Evolutionary conservation across 1,284 basidiomycete genomes (phyloP).

Genomic region (Ceratobasidium sp.): DNA sequence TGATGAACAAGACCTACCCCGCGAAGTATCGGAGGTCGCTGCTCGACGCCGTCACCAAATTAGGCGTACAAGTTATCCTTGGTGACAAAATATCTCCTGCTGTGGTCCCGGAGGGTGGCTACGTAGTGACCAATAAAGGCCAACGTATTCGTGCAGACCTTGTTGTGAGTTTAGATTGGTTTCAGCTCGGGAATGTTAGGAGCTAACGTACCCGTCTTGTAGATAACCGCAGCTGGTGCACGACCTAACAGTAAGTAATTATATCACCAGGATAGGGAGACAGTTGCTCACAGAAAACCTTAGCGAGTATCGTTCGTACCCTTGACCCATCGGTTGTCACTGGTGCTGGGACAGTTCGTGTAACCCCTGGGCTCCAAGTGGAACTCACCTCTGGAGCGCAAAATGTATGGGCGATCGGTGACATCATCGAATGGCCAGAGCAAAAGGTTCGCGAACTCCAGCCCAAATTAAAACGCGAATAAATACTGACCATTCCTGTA

Average conservation of each 20-base stretch:
- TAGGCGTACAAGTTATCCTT: slow-evolving; percentile 68
- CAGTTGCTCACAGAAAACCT: not conserved
- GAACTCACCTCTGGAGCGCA: slow-evolving; percentile 44
- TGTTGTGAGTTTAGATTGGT: slow-evolving; percentile 61
- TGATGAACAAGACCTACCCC: slow-evolving; percentile 72
- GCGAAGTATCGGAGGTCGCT: slow-evolving; percentile 66
- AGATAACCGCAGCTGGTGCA: slow-evolving; percentile 28
- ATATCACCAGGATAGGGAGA: not conserved
- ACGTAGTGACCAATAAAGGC: slow-evolving; percentile 67
- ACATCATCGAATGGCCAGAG: slow-evolving; percentile 49
- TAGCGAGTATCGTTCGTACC: slow-evolving; percentile 24
- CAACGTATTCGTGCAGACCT: slow-evolving; percentile 69
- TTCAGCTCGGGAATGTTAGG: not conserved
- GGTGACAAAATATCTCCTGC: slow-evolving; percentile 67
- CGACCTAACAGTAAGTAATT: slow-evolving; percentile 29
- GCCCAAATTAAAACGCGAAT: not conserved
- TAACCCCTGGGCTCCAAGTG: slow-evolving; percentile 47
- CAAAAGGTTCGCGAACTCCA: slow-evolving; percentile 31
- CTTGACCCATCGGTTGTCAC: slow-evolving; percentile 31
- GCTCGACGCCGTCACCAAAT: slow-evolving; percentile 59
- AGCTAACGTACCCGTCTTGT: not conserved
- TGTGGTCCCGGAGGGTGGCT: slow-evolving; percentile 17
- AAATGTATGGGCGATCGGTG: slow-evolving; percentile 49
- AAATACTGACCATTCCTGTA: not conserved
- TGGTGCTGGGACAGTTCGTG: slow-evolving; percentile 30